A percentile compares a stretch with the other conserved stretches of the same genome.
Conservation (phyloP, 164 flowering plant genomes). For the Saururus chinensis region DNA sequence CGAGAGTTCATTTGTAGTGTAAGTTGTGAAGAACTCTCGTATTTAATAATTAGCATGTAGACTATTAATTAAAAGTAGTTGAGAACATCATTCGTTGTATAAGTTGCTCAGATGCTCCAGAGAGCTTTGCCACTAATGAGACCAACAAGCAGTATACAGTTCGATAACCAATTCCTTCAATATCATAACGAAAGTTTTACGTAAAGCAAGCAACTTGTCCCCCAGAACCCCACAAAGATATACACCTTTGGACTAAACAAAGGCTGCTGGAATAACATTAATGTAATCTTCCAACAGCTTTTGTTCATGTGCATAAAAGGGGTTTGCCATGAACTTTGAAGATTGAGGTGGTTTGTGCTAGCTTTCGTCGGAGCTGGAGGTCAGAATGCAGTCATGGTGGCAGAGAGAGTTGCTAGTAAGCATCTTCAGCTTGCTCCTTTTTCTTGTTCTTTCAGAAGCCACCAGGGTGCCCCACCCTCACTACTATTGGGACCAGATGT, state of each 20-base stretch:
- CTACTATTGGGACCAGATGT: constrained; percentile 6
- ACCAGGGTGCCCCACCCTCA: neutral
- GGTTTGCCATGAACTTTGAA: neutral
- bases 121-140: constrained; percentile 1
- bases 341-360: neutral
- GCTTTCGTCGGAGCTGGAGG: neutral
- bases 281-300: neutral
- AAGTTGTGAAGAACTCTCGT: no score
- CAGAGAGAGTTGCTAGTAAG: neutral
- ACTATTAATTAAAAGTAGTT: no score
- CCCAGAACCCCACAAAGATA: neutral
- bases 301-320: neutral
- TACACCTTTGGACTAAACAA: neutral
- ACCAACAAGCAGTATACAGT: constrained; percentile 2
- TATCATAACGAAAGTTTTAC: neutral
- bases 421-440: neutral
- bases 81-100: no score
- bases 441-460: neutral
- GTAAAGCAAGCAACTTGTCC: neutral
- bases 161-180: neutral
- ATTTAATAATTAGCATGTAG: no score
- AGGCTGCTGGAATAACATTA: neutral
- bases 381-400: neutral
- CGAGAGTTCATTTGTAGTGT: no score
- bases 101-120: neutral